These are phyloP conservation scores for Tillandsia fasciculata DNA, from an alignment of 176 grass and related monocot genomes.

Conservation along the genomic window DNA sequence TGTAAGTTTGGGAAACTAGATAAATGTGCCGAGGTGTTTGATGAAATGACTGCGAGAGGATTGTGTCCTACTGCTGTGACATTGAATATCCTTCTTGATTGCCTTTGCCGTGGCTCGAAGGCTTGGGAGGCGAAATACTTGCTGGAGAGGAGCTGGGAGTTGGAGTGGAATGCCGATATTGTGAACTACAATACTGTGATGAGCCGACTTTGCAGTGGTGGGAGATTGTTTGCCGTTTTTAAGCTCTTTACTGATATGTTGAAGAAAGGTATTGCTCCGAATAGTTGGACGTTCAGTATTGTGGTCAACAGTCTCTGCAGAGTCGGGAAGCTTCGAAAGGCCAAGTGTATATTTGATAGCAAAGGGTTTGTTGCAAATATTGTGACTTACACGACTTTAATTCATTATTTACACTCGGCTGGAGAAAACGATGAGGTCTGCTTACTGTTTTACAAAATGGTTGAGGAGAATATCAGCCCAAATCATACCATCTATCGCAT, in stretches of 20 bases:
- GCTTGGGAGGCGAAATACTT: conserved; percentile 44
- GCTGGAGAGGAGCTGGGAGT: conserved; percentile 51
- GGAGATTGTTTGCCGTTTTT: conserved; percentile 45
- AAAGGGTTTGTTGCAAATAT: conserved; percentile 48
- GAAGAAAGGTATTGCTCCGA: conserved; percentile 63
- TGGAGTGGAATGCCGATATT: conserved; percentile 51
- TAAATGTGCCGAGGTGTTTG: conserved; percentile 42
- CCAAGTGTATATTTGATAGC: conserved; percentile 34
- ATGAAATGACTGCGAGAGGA: conserved; percentile 49
- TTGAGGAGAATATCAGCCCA: conserved; percentile 34
- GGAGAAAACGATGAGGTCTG: conserved; percentile 38
- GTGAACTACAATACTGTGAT: conserved; percentile 95
- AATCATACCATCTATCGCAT: conserved; percentile 46
- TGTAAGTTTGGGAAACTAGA: conserved; percentile 54
- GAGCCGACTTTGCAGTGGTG: conserved; percentile 54
- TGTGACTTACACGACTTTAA: conserved; percentile 64
- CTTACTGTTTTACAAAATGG: conserved; percentile 47
- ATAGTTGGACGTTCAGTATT: conserved; percentile 81
- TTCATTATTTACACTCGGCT: conserved; percentile 37
- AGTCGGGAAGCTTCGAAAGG: conserved; percentile 34
- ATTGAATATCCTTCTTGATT: conserved; percentile 88
- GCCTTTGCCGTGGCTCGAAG: conserved; percentile 45
- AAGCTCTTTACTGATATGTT: conserved; percentile 70
- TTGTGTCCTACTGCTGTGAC: conserved; percentile 62
- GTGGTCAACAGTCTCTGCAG: conserved; percentile 64